Conservation (phyloP, 2,329 filamentous ascomycete genomes). For the Fusarium sambucinum region DNA sequence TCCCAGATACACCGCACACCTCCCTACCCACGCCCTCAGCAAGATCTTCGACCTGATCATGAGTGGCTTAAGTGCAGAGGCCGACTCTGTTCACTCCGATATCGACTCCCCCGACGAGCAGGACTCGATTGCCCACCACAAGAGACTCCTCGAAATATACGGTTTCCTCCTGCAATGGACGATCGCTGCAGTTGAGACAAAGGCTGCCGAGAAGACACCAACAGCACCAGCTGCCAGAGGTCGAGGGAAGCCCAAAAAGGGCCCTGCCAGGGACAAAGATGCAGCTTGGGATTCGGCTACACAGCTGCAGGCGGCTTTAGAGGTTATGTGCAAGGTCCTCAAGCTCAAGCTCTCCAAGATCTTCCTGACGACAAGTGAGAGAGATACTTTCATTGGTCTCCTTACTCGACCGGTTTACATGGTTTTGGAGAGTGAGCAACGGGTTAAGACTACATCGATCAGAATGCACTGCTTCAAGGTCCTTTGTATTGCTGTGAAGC, state of each 20-base stretch:
- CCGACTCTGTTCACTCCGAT: slow-evolving; percentile 86
- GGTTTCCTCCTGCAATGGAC: slow-evolving; percentile 96
- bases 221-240: slow-evolving; percentile 74
- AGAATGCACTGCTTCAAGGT: slow-evolving; percentile 99
- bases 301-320: slow-evolving; percentile 88
- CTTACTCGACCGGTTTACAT: slow-evolving; percentile 95
- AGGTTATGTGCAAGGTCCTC: slow-evolving; percentile 95
- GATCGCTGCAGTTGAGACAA: slow-evolving; percentile 91
- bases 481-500: slow-evolving; percentile 94
- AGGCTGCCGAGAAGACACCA: slow-evolving; percentile 89
- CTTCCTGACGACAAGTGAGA: slow-evolving; percentile 94
- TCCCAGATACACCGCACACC: slow-evolving; percentile 82
- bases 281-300: slow-evolving; percentile 87
- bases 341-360: slow-evolving; percentile 92
- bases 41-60: slow-evolving; percentile 93
- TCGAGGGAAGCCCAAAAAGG: slow-evolving; percentile 81
- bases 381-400: slow-evolving; percentile 92
- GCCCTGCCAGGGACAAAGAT: slow-evolving; percentile 84
- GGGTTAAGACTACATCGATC: slow-evolving; percentile 88
- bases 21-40: slow-evolving; percentile 85
- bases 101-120: slow-evolving; percentile 89
- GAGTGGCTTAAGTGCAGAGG: slow-evolving; percentile 86
- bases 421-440: slow-evolving; percentile 91
- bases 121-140: slow-evolving; percentile 86
- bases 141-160: slow-evolving; percentile 91